Conservation (phyloP, 2,329 filamentous ascomycete genomes). For the Pseudocercospora eumusae region DNA sequence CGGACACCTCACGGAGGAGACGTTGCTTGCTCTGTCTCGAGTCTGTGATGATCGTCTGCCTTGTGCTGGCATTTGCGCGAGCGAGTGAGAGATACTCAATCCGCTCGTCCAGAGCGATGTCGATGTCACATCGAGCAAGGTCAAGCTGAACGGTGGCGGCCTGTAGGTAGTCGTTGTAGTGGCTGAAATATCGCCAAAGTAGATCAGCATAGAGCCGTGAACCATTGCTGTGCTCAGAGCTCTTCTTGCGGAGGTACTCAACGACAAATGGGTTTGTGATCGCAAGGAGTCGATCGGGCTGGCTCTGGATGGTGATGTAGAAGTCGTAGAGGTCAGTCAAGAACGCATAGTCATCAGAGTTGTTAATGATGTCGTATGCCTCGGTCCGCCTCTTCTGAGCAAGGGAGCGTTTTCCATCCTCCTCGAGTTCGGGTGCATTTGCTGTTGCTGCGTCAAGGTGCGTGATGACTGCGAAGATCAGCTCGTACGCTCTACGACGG, state of each 20-base stretch:
- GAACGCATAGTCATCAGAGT: constrained; percentile 88
- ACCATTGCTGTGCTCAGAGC: constrained; percentile 56
- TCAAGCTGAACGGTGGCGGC: constrained; percentile 84
- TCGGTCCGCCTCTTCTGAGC: constrained; percentile 78
- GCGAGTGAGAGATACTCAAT: constrained; percentile 89
- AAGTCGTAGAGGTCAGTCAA: constrained; percentile 96
- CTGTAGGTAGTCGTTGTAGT: constrained; percentile 78
- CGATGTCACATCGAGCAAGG: constrained; percentile 79
- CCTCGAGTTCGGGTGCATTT: constrained; percentile 69
- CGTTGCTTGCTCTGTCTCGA: constrained; percentile 68
- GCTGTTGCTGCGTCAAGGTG: constrained; percentile 72
- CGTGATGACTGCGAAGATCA: constrained; percentile 80
- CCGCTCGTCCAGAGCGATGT: constrained; percentile 74
- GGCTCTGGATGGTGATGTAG: constrained; percentile 80
- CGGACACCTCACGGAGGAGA: constrained; percentile 79
- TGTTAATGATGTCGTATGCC: constrained; percentile 86
- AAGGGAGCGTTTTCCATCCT: constrained; percentile 76
- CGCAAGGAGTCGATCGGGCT: constrained; percentile 80
- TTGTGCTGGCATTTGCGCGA: constrained; percentile 86
- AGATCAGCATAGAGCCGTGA: constrained; percentile 76
- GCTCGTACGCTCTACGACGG: constrained; percentile 77
- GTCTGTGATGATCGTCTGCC: constrained; percentile 69
- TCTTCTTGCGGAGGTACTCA: constrained; percentile 78
- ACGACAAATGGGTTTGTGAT: constrained; percentile 84
- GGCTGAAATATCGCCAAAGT: constrained; percentile 88